Base-by-base conservation (phyloP, 768 basidiomycete species). In the Rhodotorula graminis region DNA sequence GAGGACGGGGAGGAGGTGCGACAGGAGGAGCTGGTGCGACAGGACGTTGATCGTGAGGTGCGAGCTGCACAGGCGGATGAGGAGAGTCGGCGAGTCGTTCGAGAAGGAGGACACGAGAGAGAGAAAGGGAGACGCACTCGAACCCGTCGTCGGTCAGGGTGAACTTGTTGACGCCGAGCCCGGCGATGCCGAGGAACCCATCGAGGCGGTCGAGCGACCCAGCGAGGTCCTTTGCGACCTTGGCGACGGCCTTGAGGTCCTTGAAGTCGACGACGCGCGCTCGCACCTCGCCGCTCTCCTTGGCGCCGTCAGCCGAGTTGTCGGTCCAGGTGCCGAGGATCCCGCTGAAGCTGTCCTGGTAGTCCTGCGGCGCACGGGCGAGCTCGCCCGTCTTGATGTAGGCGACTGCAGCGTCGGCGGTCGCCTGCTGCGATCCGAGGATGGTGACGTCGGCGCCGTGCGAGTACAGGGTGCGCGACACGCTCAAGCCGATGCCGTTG, bases 381-480 rank as follows among this genome's bases (percentile, higher is more conserved):
- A 75, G 64, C 49, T 65, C 46, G 23, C 73, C 73, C 0, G 63
- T 61, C 47, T 65, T 56, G 70, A 75, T 75, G 70, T 75, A 75
- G 25, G 10, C 27, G 19, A 62, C 3, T 2, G 69, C 73, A 2
- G 58, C 55, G 27, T 65, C 63, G 15, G 64, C 49, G 18, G 57
- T 61, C 2, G 40, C 53, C 23, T 68, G 44, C 42, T 65, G 59
- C 12, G 46, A 55, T 46, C 63, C 63, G 47, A 44, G 23, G 44
- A 71, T 55, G 60, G 61, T 25, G 11, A 75, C 67, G 9, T 59
- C 64, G 16, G 64, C 73, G 4, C 73, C 73, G 55, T 75, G 52
- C 3, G 62, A 37, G 70, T 75, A 75, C 12, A 71, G 64, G 1
- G 66, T 65, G 15, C 73, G 70, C 25, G 59, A 31, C 25, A 68